These are phyloP conservation scores for Annulohypoxylon nitens DNA, from an alignment of 495 filamentous ascomycete species.

Conservation along the genomic window DNA sequence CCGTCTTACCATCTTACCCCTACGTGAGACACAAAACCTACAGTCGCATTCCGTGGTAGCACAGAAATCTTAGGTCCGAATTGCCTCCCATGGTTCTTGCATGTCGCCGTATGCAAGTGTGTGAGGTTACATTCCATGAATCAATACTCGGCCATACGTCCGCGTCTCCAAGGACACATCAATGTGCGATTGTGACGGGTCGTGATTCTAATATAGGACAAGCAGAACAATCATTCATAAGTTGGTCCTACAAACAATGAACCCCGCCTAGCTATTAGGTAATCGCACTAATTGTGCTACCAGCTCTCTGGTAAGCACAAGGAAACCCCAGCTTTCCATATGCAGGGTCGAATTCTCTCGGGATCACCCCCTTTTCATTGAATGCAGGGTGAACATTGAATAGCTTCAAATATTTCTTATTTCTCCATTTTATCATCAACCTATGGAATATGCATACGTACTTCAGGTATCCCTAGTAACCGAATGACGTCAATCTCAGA, in stretches of 20 bases:
- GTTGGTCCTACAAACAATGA: not conserved
- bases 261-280: not conserved
- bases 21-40: not conserved
- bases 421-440: not conserved
- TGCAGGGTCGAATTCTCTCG: not conserved
- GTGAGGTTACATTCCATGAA: constrained; percentile 34
- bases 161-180: constrained; percentile 19
- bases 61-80: constrained; percentile 11
- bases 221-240: not conserved
- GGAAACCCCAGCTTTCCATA: constrained; percentile 9
- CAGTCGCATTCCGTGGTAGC: constrained; percentile 4
- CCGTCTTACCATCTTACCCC: not conserved
- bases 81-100: constrained; percentile 4
- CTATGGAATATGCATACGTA: not conserved
- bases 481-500: not conserved
- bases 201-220: constrained; percentile 1
- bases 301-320: constrained; percentile 13
- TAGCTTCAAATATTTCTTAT: not conserved
- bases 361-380: not conserved
- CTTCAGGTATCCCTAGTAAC: not conserved
- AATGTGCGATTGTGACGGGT: not conserved
- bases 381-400: not conserved
- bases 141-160: constrained; percentile 18
- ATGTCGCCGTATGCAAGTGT: constrained; percentile 1
- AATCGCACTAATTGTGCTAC: constrained; percentile 3